Percentiles rank a stretch among this genome's conserved stretches.
Evolutionary conservation across 2,329 filamentous ascomycete species (phyloP).

Genomic region (Clonostachys chloroleuca): DNA sequence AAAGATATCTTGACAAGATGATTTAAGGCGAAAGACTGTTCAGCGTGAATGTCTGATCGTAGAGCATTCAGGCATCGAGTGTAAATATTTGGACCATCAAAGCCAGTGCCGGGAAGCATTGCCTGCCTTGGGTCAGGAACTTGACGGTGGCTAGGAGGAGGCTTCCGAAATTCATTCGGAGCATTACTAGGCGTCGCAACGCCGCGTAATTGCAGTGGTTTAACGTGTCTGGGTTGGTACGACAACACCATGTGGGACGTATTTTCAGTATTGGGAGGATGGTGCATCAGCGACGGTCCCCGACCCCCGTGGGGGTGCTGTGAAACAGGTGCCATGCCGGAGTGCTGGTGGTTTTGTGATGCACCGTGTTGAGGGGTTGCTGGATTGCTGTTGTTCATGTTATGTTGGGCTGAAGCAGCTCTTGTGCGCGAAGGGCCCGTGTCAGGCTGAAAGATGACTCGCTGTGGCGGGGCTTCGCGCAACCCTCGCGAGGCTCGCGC

Average conservation of each 20-base stretch:
- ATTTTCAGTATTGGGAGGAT: conserved; percentile 50
- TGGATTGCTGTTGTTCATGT: conserved; percentile 1
- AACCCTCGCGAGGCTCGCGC: conserved; percentile 60
- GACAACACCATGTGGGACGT: conserved; percentile 58
- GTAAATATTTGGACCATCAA: conserved; percentile 85
- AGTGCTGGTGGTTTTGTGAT: conserved; percentile 17
- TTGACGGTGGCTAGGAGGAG: conserved; percentile 34
- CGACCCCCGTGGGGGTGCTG: conserved; percentile 19
- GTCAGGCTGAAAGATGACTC: conserved; percentile 82
- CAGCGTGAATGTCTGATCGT: conserved; percentile 71
- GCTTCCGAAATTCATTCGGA: conserved; percentile 54
- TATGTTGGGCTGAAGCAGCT: conserved; percentile 1
- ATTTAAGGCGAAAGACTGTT: conserved; percentile 90
- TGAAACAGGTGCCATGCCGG: conserved; percentile 6
- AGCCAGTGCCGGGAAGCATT: conserved; percentile 57
- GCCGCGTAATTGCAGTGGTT: conserved; percentile 63
- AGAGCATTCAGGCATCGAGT: conserved; percentile 81
- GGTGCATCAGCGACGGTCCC: conserved; percentile 41
- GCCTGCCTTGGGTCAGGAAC: conserved; percentile 32
- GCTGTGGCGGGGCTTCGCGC: conserved; percentile 78
- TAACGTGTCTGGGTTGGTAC: conserved; percentile 64
- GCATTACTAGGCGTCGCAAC: conserved; percentile 74
- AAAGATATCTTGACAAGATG: conserved; percentile 94
- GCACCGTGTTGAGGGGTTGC: conserved; percentile 1
- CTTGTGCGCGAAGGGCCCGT: conserved; percentile 58